A percentile compares a stretch with the other conserved stretches of the same genome.
These are phyloP conservation scores for Solanum chmielewskii DNA, from an alignment of 257 asterid species.

Conservation along the genomic window DNA sequence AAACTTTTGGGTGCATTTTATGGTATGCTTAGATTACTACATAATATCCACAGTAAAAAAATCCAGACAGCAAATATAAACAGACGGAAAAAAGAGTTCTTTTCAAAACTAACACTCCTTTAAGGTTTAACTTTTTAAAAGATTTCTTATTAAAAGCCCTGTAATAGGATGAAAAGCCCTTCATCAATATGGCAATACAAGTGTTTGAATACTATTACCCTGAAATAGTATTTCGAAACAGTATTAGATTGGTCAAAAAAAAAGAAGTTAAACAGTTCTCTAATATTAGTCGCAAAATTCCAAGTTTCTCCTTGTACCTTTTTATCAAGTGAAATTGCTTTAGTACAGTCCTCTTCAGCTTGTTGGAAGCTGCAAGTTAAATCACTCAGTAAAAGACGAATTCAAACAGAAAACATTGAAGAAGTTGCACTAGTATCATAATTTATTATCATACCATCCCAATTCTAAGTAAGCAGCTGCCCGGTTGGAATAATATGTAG, in stretches of 20 bases:
- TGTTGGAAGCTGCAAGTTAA: conserved; percentile 60
- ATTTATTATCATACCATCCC: conserved; percentile 52
- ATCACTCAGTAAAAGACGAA: background rate
- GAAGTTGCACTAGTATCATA: background rate
- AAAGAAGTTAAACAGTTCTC: background rate
- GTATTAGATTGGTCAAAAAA: background rate
- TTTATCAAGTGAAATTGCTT: conserved; percentile 74
- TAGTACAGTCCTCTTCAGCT: conserved; percentile 85
- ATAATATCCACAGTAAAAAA: background rate
- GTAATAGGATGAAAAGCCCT: background rate
- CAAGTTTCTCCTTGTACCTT: conserved; percentile 41
- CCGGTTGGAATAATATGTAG: conserved; percentile 76
- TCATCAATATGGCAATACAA: background rate
- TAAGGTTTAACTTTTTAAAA: background rate
- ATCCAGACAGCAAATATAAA: background rate
- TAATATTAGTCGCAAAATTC: background rate
- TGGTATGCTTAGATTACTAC: background rate
- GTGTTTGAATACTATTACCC: background rate
- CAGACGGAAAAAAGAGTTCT: background rate
- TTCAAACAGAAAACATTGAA: background rate
- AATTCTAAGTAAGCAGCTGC: conserved; percentile 97
- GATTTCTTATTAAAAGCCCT: background rate
- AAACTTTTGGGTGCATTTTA: background rate
- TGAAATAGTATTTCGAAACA: background rate
- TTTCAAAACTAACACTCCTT: background rate